Conservation (phyloP, 2,329 filamentous ascomycete genomes). For the Calonectria montana region DNA sequence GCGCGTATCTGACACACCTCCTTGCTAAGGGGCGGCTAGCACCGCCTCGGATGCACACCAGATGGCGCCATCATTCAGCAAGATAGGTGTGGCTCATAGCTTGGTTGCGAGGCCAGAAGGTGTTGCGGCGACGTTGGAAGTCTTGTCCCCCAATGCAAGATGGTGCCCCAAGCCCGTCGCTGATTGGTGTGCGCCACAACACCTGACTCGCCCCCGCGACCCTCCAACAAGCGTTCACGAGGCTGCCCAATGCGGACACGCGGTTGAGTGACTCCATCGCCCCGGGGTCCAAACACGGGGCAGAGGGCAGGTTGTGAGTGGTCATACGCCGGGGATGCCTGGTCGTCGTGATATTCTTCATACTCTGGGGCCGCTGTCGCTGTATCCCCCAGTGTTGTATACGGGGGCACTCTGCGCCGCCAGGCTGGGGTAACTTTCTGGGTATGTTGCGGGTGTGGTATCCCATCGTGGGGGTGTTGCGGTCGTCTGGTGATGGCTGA, state of each 20-base stretch:
- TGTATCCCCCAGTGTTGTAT: constrained; percentile 56
- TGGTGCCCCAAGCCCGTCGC: constrained; percentile 35
- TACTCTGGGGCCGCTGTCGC: constrained; percentile 55
- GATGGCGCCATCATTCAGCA: constrained; percentile 38
- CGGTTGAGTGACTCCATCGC: constrained; percentile 30
- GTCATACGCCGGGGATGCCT: constrained; percentile 32
- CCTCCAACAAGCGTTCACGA: constrained; percentile 46
- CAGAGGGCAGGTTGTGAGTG: constrained; percentile 25
- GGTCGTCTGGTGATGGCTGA: constrained; percentile 51
- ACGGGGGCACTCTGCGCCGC: constrained; percentile 51
- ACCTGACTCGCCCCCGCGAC: constrained; percentile 51
- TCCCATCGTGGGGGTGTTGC: constrained; percentile 57
- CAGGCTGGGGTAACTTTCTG: constrained; percentile 53
- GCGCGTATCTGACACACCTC: constrained; percentile 21
- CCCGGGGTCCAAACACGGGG: constrained; percentile 36
- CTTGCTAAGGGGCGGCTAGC: constrained; percentile 5
- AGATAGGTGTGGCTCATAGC: constrained; percentile 22
- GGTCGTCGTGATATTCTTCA: constrained; percentile 43
- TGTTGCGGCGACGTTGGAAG: constrained; percentile 21
- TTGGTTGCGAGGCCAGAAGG: constrained; percentile 22
- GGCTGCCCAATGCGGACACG: constrained; percentile 44
- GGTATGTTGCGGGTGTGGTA: constrained; percentile 50
- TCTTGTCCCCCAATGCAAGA: not conserved
- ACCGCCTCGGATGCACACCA: constrained; percentile 34
- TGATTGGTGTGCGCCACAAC: constrained; percentile 53